Base-by-base conservation (phyloP, 495 filamentous ascomycete genomes). In the Talaromyces proteolyticus region DNA sequence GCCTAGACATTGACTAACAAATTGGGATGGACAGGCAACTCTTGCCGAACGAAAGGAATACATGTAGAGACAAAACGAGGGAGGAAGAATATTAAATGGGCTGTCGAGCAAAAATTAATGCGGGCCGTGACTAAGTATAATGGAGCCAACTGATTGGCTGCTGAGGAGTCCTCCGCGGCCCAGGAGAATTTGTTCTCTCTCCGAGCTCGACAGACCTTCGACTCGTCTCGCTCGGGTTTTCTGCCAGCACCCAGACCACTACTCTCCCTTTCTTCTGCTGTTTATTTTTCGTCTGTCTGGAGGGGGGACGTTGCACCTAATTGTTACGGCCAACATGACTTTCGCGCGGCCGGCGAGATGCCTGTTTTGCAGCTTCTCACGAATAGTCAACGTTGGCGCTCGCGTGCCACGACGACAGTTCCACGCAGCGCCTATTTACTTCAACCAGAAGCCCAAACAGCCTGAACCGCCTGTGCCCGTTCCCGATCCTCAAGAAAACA, bases 341-440 rank as follows among this genome's bases (percentile, higher is more conserved):
- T 62, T 76, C 67, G 66, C 72, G 56, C 75, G 81, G 37, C 75
- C 83, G 23, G 74, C 76, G 61, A 62, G 70, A 74, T 80, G 79
- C 62, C 69, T 84, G 41, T 71, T 83, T 50, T 76, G 76, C 62
- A 72, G 61, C 57, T 67, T 75, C 53, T 69, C 75, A 43, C 66
- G 67, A 52, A 59, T 64, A 53, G 59, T 66, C 51, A 39, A 61
- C 23, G 54, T 62, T 37, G 69, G 54, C 56, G 68, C 64, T 65
- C 74, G 71, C 54, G 64, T 72, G 50, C 66, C 67, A 52, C 70
- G 63, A 54, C 78, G 67, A 58, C 68, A 72, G 56, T 81, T 82
- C 66, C 74, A 80, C 62, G 63, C 67, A 19, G 74, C 76, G 16
- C 57, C 72, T 39, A 53, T 65, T 18, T 54, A 54, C 18, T 55